These are phyloP conservation scores for Gossypium raimondii DNA, from an alignment of 345 rosid genomes.

Conservation along the genomic window DNA sequence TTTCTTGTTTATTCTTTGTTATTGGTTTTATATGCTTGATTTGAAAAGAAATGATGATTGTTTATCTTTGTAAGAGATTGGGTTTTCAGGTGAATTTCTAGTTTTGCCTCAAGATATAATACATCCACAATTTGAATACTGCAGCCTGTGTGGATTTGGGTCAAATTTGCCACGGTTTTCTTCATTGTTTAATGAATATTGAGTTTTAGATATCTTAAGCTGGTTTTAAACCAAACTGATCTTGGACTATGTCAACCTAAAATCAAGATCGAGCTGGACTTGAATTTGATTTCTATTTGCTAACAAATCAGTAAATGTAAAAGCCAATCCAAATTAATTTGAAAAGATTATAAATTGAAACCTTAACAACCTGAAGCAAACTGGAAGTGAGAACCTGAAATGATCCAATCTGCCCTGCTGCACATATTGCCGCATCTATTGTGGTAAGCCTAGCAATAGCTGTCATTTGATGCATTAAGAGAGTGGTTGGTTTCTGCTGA, in stretches of 20 bases:
- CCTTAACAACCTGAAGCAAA: background rate
- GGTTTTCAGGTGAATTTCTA: background rate
- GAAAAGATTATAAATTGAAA: background rate
- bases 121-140: conserved; percentile 2
- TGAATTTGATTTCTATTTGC: background rate
- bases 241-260: background rate
- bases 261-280: background rate
- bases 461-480: background rate
- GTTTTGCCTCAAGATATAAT: background rate
- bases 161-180: background rate
- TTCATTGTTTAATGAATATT: background rate
- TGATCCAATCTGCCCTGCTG: background rate
- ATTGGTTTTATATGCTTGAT: too few species aligned
- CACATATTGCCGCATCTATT: background rate
- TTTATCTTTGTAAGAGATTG: background rate
- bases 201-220: background rate
- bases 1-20: background rate
- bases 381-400: background rate
- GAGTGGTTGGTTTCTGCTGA: background rate
- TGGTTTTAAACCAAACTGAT: background rate
- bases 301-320: background rate
- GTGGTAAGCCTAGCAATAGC: background rate
- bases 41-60: background rate
- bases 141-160: background rate
- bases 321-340: background rate